Conservation (phyloP, 1,284 basidiomycete genomes). For the Ganoderma sinense region DNA sequence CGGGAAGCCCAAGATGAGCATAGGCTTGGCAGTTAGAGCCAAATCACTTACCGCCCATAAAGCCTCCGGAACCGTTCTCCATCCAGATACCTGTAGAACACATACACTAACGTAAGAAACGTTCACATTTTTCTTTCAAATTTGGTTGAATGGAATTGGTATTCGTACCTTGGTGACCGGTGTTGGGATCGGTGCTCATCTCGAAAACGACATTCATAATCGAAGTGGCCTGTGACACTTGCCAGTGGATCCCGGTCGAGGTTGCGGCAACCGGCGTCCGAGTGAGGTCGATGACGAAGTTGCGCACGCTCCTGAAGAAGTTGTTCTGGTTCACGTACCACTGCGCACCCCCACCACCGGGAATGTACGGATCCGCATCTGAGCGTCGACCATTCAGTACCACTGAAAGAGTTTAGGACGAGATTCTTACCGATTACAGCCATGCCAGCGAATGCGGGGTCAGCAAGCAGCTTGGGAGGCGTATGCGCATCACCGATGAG, state of each 20-base stretch:
- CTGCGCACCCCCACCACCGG: slow-evolving; percentile 42
- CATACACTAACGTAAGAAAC: background rate
- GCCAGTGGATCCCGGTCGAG: slow-evolving; percentile 77
- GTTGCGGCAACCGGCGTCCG: slow-evolving; percentile 53
- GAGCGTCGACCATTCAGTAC: background rate
- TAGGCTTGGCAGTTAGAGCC: slow-evolving; percentile 1
- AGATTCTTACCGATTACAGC: slow-evolving; percentile 68
- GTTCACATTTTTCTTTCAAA: background rate
- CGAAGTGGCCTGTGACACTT: slow-evolving; percentile 81
- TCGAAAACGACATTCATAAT: slow-evolving; percentile 66
- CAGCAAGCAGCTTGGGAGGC: slow-evolving; percentile 63
- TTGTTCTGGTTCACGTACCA: slow-evolving; percentile 73
- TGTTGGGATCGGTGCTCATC: slow-evolving; percentile 65
- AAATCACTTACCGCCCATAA: slow-evolving; percentile 61
- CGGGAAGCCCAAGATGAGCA: background rate
- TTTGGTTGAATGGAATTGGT: background rate
- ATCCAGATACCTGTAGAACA: slow-evolving; percentile 62
- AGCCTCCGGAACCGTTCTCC: slow-evolving; percentile 80
- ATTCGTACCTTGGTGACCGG: slow-evolving; percentile 54
- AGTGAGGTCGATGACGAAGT: slow-evolving; percentile 62
- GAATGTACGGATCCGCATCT: slow-evolving; percentile 61
- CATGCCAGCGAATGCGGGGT: slow-evolving; percentile 63
- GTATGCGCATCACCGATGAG: slow-evolving; percentile 69
- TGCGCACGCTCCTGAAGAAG: slow-evolving; percentile 69
- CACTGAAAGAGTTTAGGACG: background rate